Evolutionary conservation across 2,329 filamentous ascomycete species (phyloP), one percentile per base, ranked within the genome.

Genomic region (Falciphora oryzae): DNA sequence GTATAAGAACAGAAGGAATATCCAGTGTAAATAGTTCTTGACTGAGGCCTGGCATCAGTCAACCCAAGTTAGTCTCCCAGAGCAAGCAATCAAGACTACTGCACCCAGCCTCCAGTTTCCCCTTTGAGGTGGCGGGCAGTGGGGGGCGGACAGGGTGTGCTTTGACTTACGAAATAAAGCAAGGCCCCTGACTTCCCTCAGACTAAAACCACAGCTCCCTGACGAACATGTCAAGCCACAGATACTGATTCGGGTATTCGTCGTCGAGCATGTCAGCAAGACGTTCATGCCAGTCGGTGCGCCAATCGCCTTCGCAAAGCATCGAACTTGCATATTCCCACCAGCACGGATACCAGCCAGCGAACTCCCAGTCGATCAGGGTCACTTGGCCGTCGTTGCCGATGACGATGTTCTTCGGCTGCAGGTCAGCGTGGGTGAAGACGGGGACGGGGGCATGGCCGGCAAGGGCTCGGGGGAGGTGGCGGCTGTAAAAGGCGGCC

Each of bases 351-450:
- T 65, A 65, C 64, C 64, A 65, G 16, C 28, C 32, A 22, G 64
- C 64, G 14, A 31, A 38, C 31, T 62, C 64, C 64, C 64, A 65
- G 64, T 65, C 56, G 59, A 62, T 65, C 11, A 65, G 11, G n/a
- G 35, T 29, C 53, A 29, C 5, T 10, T 25, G 44, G 22, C 64
- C 64, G 44, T 65, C 60, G 32, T 28, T 27, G 38, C 44, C 16
- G 16, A 65, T 28, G 8, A 65, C 28, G 53, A 65, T 31, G 25
- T 62, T 65, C 64, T 65, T 59, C 18, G 25, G 25, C 59, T 62
- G 59, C 29, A 65, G 58, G 50, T 62, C 64, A 56, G 53, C 59
- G 59, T 65, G 64, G 50, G 59, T 65, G 59, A 65, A 62, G 59
- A 62, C 35, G 25, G 64, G 64, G 59, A 62, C 35, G 25, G 64